These are phyloP conservation scores for Neospora caninum DNA, from an alignment of 169 alveolate species.

Conservation along the genomic window DNA sequence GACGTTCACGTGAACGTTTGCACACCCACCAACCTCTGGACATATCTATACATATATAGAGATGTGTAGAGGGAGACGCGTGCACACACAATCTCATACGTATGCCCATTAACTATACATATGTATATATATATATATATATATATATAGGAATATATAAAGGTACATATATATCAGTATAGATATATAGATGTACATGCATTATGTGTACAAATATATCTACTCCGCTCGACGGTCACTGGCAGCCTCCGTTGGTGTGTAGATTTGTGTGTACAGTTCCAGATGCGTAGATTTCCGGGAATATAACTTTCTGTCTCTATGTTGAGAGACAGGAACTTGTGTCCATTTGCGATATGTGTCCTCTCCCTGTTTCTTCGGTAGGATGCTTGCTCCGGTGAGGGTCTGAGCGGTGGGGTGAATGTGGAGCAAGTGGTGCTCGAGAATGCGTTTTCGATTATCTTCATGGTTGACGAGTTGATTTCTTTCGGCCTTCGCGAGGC, in stretches of 20 bases:
- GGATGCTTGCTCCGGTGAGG: constrained; percentile 64
- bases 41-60: neutral
- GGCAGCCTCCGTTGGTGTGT: no score
- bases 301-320: no score
- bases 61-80: neutral
- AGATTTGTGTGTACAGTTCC: no score
- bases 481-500: constrained; percentile 86
- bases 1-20: neutral
- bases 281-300: neutral
- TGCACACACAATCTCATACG: neutral
- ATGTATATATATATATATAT: neutral
- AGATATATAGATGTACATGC: neutral
- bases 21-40: no score
- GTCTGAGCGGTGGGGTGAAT: constrained; percentile 68
- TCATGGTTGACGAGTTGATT: constrained; percentile 89
- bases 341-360: neutral
- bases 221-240: neutral
- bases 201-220: neutral
- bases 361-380: neutral
- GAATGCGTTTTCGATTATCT: constrained; percentile 86
- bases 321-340: no score
- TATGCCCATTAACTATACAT: neutral
- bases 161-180: neutral
- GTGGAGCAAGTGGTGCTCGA: constrained; percentile 82
- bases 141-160: neutral